Conservation (phyloP, 441 rosid species). For the Eugenia klotzschiana region DNA sequence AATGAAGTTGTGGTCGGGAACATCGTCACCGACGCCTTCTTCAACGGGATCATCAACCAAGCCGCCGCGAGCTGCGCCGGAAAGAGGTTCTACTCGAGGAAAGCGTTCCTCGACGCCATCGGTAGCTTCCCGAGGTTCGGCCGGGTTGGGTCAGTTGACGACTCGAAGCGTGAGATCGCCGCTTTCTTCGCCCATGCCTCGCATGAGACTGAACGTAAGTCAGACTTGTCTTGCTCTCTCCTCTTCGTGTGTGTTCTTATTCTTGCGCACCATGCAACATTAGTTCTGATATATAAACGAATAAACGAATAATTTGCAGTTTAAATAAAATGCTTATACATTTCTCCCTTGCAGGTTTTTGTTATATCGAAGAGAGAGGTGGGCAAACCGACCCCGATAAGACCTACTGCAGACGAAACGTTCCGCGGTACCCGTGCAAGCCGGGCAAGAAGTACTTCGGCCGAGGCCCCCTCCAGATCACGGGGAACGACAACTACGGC, state of each 20-base stretch:
- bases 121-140: not conserved
- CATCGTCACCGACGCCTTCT: not conserved
- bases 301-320: not conserved
- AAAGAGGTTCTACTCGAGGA: not conserved
- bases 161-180: conserved; percentile 4
- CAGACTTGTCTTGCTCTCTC: not conserved
- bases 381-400: not conserved
- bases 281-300: not conserved
- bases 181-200: conserved; percentile 4
- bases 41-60: not conserved
- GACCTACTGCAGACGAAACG: not conserved
- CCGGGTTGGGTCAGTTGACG: not conserved
- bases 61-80: not conserved
- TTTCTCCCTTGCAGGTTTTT: not conserved
- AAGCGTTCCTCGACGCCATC: not conserved
- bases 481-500: not conserved
- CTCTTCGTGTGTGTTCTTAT: not conserved
- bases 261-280: not conserved
- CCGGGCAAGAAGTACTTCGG: not conserved
- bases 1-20: not conserved
- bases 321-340: too few species aligned
- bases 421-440: not conserved
- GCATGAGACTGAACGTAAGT: not conserved
- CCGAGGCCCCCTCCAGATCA: not conserved
- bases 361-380: not conserved